Evolutionary conservation across 305 asterid species (phyloP).

Genomic region (Galium porrigens): DNA sequence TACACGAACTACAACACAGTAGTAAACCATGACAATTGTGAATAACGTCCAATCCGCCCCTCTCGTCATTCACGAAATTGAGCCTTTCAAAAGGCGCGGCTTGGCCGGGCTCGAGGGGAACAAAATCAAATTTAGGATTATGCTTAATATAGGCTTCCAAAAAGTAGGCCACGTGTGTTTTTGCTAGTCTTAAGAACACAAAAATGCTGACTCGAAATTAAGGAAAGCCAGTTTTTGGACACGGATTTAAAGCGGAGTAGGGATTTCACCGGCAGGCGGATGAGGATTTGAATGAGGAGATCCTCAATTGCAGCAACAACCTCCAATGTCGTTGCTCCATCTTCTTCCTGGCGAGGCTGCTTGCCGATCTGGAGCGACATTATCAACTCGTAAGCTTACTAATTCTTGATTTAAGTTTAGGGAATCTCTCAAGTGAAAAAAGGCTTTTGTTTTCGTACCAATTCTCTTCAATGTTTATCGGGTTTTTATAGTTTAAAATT

Average conservation of each 20-base stretch:
- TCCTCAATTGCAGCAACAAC: conserved; percentile 20
- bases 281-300: conserved; percentile 20
- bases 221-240: conserved; percentile 24
- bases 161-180: background rate
- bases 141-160: too few relatives aligned
- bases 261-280: conserved; percentile 26
- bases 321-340: conserved; percentile 16
- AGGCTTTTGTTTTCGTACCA: too few relatives aligned
- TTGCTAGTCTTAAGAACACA: conserved; percentile 11
- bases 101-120: background rate
- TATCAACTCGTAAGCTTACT: too few relatives aligned
- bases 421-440: too few relatives aligned
- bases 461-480: too few relatives aligned
- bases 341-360: background rate
- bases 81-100: background rate
- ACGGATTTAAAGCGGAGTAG: conserved; percentile 25
- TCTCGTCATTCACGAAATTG: background rate
- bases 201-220: conserved; percentile 21
- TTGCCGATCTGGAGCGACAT: background rate
- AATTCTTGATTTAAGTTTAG: too few relatives aligned
- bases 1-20: conserved; percentile 24
- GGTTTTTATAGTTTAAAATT: too few relatives aligned
- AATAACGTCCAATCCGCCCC: conserved; percentile 11
- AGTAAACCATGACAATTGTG: conserved; percentile 37
- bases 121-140: background rate